phyloP scores from a whole-genome alignment of 2,329 filamentous ascomycete species.

The Lecanicillium sp. region DNA sequence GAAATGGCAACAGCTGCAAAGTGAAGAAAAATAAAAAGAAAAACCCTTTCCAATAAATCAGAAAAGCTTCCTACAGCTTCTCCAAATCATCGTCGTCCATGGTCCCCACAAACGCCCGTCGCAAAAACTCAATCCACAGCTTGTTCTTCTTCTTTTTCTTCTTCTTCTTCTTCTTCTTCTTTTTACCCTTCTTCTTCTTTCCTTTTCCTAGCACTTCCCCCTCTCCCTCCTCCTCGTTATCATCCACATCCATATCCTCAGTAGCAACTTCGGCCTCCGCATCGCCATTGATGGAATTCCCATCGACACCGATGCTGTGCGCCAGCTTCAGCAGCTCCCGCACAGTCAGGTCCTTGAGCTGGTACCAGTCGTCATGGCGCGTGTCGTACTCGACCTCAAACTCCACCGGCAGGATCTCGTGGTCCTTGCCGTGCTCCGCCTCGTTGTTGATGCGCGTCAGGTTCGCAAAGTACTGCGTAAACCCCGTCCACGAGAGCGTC shows the following conservation, averaged over 20 bases:
- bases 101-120: conserved; percentile 73
- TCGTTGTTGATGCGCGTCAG: conserved; percentile 81
- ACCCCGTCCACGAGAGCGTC: conserved; percentile 69
- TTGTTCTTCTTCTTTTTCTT: conserved; percentile 55
- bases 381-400: conserved; percentile 88
- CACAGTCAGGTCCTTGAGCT: conserved; percentile 77
- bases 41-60: background rate
- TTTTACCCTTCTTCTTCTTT: conserved; percentile 17
- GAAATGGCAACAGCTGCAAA: no score
- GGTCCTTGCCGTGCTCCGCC: conserved; percentile 34
- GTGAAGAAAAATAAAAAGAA: background rate
- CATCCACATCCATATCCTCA: background rate
- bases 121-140: conserved; percentile 71
- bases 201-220: background rate
- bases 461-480: conserved; percentile 90
- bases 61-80: conserved; percentile 31
- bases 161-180: conserved; percentile 29
- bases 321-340: conserved; percentile 75
- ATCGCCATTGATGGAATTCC: background rate
- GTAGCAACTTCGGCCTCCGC: background rate
- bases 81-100: conserved; percentile 60
- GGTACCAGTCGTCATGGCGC: conserved; percentile 66
- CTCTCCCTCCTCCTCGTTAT: background rate
- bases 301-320: conserved; percentile 42
- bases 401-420: conserved; percentile 57